Base-by-base conservation (phyloP, 1,284 basidiomycete genomes). In the Cutaneotrichosporon arboriforme region DNA sequence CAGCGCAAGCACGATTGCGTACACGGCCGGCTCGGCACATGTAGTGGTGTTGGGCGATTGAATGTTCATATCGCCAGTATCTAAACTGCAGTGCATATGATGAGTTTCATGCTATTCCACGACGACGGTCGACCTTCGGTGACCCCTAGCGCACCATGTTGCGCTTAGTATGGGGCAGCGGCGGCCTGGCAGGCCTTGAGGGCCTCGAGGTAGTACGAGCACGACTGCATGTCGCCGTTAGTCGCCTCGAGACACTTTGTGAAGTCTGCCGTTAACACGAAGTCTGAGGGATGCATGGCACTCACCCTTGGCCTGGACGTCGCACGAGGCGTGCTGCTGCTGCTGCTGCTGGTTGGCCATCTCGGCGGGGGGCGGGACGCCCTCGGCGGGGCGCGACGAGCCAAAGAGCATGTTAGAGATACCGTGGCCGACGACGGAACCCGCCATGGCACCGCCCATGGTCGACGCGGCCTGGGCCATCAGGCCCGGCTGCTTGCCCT, bases 331-430 rank as follows among this genome's bases (percentile, higher is more conserved):
- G 21, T 71, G 76, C 26, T 54, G 49, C 50, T 54, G 54, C 18
- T 39, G 42, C 38, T 57, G 54, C 56, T 63, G 61, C 53, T 66
- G 61, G 53, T 70, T 65, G 39, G 70, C 63, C 44, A 73, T 69
- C 55, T 75, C 67, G 34, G 71, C 68, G 13, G 65, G 69, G 1
- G 69, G 63, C 8, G 77, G 73, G 20, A 73, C 71, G 21, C 64
- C 58, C 10, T 64, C 62, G 46, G 65, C 61, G 37, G 59, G 49
- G 43, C 69, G 58, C 22, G 69, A 63, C 43, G 76, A 76, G 18
- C 80, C 80, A 55, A 81, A 81, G 43, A 81, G 73, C 76, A 81
- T 81, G 72, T 73, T 78, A 51, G 69, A 74, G 57, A 81, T 74
- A 41, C 79, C 80, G 69, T 81, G 80, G 33, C 80, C 80, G 42